Percentiles rank a stretch among this genome's conserved stretches.
Conservation (phyloP, 2,329 filamentous ascomycete genomes). For the Cordyceps tenuipes region DNA sequence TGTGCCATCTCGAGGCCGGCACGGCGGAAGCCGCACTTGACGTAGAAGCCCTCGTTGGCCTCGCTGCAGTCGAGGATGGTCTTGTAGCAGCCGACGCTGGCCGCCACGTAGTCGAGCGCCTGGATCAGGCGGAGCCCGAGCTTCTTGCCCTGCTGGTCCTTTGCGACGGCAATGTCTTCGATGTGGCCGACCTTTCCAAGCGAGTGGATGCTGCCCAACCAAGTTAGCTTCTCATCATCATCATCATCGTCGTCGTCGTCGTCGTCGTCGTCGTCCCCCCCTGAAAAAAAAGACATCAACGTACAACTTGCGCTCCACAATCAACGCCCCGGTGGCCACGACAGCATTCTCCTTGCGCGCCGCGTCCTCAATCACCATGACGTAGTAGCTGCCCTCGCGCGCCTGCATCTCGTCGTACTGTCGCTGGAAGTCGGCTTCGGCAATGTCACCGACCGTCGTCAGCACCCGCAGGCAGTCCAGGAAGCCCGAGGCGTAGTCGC, state of each 20-base stretch:
- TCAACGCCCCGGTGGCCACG: conserved; percentile 83
- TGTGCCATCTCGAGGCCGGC: conserved; percentile 95
- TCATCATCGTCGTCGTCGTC: too few relatives aligned
- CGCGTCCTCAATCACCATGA: conserved; percentile 76
- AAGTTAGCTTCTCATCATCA: not conserved
- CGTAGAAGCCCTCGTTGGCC: conserved; percentile 92
- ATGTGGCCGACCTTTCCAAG: conserved; percentile 86
- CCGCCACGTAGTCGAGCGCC: conserved; percentile 80
- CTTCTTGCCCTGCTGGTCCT: conserved; percentile 96
- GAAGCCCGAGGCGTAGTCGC: conserved; percentile 75
- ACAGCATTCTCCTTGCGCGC: conserved; percentile 47
- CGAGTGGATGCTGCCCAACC: conserved; percentile 57
- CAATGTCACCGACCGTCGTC: conserved; percentile 86
- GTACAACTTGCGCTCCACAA: conserved; percentile 92
- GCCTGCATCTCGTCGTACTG: conserved; percentile 75
- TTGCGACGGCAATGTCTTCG: conserved; percentile 92
- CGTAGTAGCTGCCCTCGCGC: conserved; percentile 68
- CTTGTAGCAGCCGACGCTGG: conserved; percentile 92
- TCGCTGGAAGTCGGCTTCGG: conserved; percentile 62
- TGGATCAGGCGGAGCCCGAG: conserved; percentile 88
- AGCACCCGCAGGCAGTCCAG: conserved; percentile 86
- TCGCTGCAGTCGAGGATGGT: conserved; percentile 95
- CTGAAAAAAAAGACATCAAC: conserved; percentile 22
- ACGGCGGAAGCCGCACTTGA: conserved; percentile 92
- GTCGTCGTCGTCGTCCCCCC: too few relatives aligned